Percentiles rank a stretch among this genome's conserved stretches.
Conservation (phyloP, 2,329 filamentous ascomycete species). For the Paecilomyces variotii region DNA sequence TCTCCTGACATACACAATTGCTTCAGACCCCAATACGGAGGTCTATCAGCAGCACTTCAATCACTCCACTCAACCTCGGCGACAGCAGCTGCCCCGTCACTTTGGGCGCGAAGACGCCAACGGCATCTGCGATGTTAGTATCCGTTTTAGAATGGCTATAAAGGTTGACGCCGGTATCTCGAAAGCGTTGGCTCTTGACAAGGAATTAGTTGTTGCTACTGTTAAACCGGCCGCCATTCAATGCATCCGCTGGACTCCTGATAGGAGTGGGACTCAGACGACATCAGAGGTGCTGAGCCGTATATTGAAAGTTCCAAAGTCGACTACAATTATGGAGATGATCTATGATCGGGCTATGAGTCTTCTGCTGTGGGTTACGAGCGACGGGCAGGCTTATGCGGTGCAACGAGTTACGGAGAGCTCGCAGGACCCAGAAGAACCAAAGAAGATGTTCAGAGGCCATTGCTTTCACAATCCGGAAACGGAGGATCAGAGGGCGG, state of each 20-base stretch:
- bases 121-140: slow-evolving; percentile 75
- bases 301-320: slow-evolving; percentile 79
- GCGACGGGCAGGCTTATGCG: slow-evolving; percentile 79
- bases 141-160: slow-evolving; percentile 95
- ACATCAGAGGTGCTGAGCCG: slow-evolving; percentile 82
- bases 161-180: slow-evolving; percentile 94
- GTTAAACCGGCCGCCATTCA: slow-evolving; percentile 89
- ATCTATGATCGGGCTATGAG: slow-evolving; percentile 96
- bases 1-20: slow-evolving; percentile 88
- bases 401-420: slow-evolving; percentile 60
- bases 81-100: slow-evolving; percentile 37
- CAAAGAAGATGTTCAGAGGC: slow-evolving; percentile 71
- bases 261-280: slow-evolving; percentile 73
- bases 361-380: slow-evolving; percentile 83
- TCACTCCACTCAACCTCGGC: slow-evolving; percentile 36
- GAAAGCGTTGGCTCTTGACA: slow-evolving; percentile 78
- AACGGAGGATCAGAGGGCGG: slow-evolving; percentile 51
- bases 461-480: slow-evolving; percentile 80
- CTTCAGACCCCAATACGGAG: slow-evolving; percentile 70
- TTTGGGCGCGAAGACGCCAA: slow-evolving; percentile 74
- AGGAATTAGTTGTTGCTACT: slow-evolving; percentile 87
- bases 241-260: slow-evolving; percentile 90
- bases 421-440: slow-evolving; percentile 36
- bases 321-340: slow-evolving; percentile 70
- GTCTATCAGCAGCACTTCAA: slow-evolving; percentile 79